Conservation (phyloP, 176 grass and related monocot genomes). For the Carex pumila region DNA sequence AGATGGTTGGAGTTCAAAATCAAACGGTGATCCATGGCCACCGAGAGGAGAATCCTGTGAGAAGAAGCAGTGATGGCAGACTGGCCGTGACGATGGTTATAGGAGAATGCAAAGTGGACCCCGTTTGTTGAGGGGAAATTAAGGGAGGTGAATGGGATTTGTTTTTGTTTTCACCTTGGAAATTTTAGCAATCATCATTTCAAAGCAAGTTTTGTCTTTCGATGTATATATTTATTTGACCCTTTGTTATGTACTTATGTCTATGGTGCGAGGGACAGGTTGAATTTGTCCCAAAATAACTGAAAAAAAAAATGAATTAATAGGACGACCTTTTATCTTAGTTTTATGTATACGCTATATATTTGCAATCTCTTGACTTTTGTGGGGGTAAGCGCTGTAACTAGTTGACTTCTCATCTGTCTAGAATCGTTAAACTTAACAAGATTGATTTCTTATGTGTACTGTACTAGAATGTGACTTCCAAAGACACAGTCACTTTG, state of each 20-base stretch:
- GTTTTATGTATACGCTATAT: not conserved
- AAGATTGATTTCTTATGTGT: not conserved
- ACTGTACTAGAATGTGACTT: not conserved
- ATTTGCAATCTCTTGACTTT: not conserved
- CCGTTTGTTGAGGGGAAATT: not conserved
- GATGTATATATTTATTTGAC: not conserved
- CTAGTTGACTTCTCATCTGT: not conserved
- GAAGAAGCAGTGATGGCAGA: not conserved
- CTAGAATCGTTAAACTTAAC: not conserved
- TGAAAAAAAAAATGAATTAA: not conserved
- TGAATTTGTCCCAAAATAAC: not conserved
- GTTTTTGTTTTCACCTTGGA: not conserved
- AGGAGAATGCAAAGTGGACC: not conserved
- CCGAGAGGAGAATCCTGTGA: not conserved
- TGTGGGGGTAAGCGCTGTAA: not conserved
- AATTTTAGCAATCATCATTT: not conserved
- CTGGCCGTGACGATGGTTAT: not conserved
- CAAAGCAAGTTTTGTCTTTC: not conserved
- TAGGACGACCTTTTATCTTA: not conserved
- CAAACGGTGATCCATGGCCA: not conserved
- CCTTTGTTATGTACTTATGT: not conserved
- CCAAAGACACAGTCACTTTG: not conserved
- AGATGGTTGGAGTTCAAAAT: not conserved
- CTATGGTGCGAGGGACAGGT: not conserved
- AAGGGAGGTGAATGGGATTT: not conserved